These are phyloP conservation scores for Casuarina equisetifolia DNA, from an alignment of 306 rosid species.

Conservation along the genomic window DNA sequence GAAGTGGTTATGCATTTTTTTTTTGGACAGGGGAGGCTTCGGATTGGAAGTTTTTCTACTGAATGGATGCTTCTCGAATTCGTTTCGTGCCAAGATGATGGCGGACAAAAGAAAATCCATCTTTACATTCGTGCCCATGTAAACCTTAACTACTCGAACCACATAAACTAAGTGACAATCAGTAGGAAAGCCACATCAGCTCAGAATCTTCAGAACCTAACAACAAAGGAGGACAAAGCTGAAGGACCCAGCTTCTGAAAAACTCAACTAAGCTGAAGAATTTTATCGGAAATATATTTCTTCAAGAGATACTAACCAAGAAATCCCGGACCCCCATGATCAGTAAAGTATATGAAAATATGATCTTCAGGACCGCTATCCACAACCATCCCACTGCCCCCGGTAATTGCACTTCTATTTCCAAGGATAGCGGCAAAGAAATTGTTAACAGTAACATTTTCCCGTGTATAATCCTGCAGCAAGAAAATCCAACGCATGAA, in stretches of 20 bases:
- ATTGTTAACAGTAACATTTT: conserved; percentile 65
- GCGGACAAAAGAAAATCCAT: not conserved
- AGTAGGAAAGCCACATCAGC: not conserved
- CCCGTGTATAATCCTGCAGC: conserved; percentile 83
- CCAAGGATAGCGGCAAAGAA: conserved; percentile 84
- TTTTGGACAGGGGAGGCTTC: not conserved
- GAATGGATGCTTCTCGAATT: not conserved
- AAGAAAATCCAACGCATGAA: conserved; percentile 21
- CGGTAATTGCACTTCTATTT: conserved; percentile 67
- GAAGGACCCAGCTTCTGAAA: not conserved
- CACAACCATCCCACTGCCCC: conserved; percentile 95
- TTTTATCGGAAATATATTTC: not conserved
- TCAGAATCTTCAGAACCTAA: not conserved
- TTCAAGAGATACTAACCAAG: conserved; percentile 65
- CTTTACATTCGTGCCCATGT: not conserved
- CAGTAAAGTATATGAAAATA: conserved; percentile 76
- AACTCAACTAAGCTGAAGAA: not conserved
- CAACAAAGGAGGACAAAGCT: not conserved
- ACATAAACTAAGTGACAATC: not conserved
- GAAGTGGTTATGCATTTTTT: not conserved
- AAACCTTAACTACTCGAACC: not conserved
- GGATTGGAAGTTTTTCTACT: not conserved
- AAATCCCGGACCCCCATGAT: conserved; percentile 95
- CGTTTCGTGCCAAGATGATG: not conserved
- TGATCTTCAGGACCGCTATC: conserved; percentile 94